A percentile compares a stretch with the other conserved stretches of the same genome.
phyloP scores from a whole-genome alignment of 495 filamentous ascomycete species.

The Aspergillus egyptiacus region DNA sequence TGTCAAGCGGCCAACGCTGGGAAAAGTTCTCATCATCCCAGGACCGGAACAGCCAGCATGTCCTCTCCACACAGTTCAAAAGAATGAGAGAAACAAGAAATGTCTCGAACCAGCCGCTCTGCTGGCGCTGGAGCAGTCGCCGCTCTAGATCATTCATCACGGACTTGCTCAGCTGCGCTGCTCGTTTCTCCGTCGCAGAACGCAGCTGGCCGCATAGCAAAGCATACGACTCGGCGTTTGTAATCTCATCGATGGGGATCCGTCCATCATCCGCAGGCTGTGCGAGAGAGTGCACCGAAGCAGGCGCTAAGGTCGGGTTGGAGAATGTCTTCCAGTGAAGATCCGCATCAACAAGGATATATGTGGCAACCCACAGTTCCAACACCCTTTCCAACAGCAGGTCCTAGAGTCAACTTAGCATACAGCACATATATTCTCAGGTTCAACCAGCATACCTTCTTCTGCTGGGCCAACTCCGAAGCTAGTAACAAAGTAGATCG shows the following conservation, averaged over 20 bases:
- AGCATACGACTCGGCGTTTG: conserved; percentile 42
- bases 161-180: conserved; percentile 55
- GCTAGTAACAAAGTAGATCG: conserved; percentile 59
- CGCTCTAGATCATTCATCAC: conserved; percentile 73
- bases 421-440: not conserved
- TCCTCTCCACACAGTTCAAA: conserved; percentile 74
- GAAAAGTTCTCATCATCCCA: conserved; percentile 58
- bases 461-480: conserved; percentile 45
- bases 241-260: conserved; percentile 39
- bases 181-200: conserved; percentile 68
- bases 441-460: conserved; percentile 35
- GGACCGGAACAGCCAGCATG: conserved; percentile 72
- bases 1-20: conserved; percentile 65
- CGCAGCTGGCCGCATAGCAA: conserved; percentile 64
- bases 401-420: conserved; percentile 36
- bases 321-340: conserved; percentile 59
- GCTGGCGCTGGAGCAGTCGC: conserved; percentile 63
- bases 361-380: conserved; percentile 71
- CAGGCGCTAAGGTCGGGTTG: conserved; percentile 42
- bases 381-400: conserved; percentile 58
- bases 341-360: conserved; percentile 63
- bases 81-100: conserved; percentile 70
- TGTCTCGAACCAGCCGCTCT: conserved; percentile 65
- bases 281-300: conserved; percentile 35
- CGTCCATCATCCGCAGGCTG: conserved; percentile 41